Conservation (phyloP, 2,329 filamentous ascomycete species). For the Talaromyces amestolkiae region DNA sequence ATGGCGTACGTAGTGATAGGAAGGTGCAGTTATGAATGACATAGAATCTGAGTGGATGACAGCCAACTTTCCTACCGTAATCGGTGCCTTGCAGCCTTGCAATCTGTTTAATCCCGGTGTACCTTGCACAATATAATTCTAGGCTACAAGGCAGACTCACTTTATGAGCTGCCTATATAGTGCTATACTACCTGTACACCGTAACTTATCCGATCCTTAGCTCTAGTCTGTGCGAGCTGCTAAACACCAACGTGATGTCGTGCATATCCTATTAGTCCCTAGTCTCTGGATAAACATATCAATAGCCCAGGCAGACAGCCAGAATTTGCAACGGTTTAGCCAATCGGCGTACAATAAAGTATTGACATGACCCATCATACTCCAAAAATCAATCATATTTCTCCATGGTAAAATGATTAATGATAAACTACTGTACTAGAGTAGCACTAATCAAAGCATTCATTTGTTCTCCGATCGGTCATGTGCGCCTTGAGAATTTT, state of each 20-base stretch:
- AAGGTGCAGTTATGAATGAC: not conserved
- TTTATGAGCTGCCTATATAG: not conserved
- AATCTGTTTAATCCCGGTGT: not conserved
- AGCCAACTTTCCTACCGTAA: not conserved
- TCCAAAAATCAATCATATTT: not conserved
- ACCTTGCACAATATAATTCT: not conserved
- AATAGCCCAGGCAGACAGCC: not conserved
- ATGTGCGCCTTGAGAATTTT: slow-evolving; percentile 1
- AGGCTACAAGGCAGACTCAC: slow-evolving; percentile 2
- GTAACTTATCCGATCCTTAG: not conserved
- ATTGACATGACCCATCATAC: not conserved
- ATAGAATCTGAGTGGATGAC: not conserved
- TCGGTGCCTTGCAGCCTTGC: not conserved
- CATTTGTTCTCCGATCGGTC: slow-evolving; percentile 3
- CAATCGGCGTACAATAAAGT: slow-evolving; percentile 1
- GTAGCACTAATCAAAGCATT: slow-evolving; percentile 1
- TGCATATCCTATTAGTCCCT: slow-evolving; percentile 1
- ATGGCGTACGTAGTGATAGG: not conserved
- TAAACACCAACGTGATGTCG: slow-evolving; percentile 4
- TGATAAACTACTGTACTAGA: slow-evolving; percentile 1
- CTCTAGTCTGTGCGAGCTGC: slow-evolving; percentile 6
- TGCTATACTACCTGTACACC: not conserved
- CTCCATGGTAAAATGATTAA: not conserved
- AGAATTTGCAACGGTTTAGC: not conserved
- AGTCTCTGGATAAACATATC: not conserved